Evolutionary conservation across 345 rosid genomes (phyloP).

Genomic region (Sonneratia caseolaris): DNA sequence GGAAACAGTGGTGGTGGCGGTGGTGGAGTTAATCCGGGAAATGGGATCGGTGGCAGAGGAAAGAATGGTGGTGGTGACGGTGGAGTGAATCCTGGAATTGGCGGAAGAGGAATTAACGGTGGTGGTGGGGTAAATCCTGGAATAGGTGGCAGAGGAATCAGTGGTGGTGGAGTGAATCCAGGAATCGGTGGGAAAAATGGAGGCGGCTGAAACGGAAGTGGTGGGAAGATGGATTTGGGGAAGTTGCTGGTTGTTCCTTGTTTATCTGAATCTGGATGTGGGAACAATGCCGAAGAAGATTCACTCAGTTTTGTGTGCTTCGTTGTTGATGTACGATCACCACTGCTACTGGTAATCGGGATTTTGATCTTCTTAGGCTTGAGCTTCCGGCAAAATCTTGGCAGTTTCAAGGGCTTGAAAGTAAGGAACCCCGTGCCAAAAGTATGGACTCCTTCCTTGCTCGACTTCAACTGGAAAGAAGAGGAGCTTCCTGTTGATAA

Average conservation of each 20-base stretch:
- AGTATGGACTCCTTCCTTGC: slow-evolving; percentile 29
- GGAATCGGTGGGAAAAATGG: slow-evolving; percentile 11
- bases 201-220: slow-evolving; percentile 17
- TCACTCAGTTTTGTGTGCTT: background rate
- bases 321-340: background rate
- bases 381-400: slow-evolving; percentile 34
- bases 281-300: background rate
- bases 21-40: slow-evolving; percentile 10
- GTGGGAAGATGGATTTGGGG: slow-evolving; percentile 23
- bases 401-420: slow-evolving; percentile 66
- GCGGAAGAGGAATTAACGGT: slow-evolving; percentile 32
- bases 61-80: slow-evolving; percentile 31
- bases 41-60: slow-evolving; percentile 28
- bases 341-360: background rate
- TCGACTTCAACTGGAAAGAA: slow-evolving; percentile 45
- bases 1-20: background rate
- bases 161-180: slow-evolving; percentile 14
- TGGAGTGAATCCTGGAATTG: slow-evolving; percentile 30
- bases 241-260: background rate
- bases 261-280: background rate
- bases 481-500: slow-evolving; percentile 63
- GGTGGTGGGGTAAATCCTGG: slow-evolving; percentile 16
- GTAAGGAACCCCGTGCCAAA: slow-evolving; percentile 83
- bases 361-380: slow-evolving; percentile 7
- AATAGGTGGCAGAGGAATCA: slow-evolving; percentile 19